Conservation (phyloP, 768 basidiomycete genomes). For the Auriscalpium vulgare region DNA sequence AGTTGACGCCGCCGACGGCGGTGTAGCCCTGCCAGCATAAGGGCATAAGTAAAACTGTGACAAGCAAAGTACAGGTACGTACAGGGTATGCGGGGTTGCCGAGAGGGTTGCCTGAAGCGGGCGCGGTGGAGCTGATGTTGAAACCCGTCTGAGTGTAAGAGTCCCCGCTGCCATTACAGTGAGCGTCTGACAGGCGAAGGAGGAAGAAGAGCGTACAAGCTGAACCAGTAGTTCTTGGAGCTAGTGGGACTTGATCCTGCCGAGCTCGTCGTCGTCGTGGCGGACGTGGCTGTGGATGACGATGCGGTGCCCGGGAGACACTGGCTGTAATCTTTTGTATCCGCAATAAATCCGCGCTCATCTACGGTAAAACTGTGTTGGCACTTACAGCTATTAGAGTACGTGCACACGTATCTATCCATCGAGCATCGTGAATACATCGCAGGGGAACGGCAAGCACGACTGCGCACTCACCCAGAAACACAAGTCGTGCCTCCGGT, state of each 20-base stretch:
- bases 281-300: no score
- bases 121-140: constrained; percentile 30
- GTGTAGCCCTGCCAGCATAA: constrained; percentile 31
- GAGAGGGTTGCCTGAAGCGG: constrained; percentile 38
- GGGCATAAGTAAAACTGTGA: background rate
- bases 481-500: constrained; percentile 35
- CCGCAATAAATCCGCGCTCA: background rate
- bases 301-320: constrained; percentile 26
- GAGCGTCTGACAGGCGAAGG: background rate
- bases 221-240: constrained; percentile 43
- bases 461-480: constrained; percentile 23
- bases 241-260: no score
- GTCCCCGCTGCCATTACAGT: constrained; percentile 34
- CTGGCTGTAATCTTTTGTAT: constrained; percentile 30
- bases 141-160: constrained; percentile 56
- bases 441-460: background rate
- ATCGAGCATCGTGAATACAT: no score
- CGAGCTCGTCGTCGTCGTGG: no score
- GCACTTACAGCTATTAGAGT: constrained; percentile 24
- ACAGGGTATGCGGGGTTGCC: constrained; percentile 47
- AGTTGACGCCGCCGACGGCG: constrained; percentile 49
- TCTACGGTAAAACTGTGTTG: background rate
- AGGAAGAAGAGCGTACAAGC: constrained; percentile 34
- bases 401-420: constrained; percentile 18
- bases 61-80: background rate